Conservation (phyloP, 768 basidiomycete species). For the Phaeolepiota aurea region DNA sequence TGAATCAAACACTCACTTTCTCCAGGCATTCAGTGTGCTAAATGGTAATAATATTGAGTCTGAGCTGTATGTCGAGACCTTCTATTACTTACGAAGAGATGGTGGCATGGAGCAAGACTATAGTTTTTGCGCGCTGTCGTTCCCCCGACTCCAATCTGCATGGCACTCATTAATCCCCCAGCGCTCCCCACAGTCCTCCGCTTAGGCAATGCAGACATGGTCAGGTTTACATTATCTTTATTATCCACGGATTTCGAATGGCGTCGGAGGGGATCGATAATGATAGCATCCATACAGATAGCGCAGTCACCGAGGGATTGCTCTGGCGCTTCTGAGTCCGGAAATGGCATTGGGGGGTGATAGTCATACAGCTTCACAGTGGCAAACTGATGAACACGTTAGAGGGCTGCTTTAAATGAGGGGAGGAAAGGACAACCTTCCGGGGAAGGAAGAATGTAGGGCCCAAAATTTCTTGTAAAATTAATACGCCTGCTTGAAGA, state of each 20-base stretch:
- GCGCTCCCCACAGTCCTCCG: constrained; percentile 17
- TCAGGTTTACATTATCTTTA: constrained; percentile 17
- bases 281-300: constrained; percentile 89
- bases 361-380: constrained; percentile 69
- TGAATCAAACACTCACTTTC: constrained; percentile 33
- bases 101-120: constrained; percentile 83
- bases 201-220: constrained; percentile 6
- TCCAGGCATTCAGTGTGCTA: constrained; percentile 87
- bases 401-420: neutral
- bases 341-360: constrained; percentile 67
- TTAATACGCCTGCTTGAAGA: constrained; percentile 51
- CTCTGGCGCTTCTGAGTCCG: constrained; percentile 69
- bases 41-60: constrained; percentile 1
- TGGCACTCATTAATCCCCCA: constrained; percentile 32
- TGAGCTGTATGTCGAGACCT: too few species aligned
- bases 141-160: constrained; percentile 34
- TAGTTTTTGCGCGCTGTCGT: constrained; percentile 55
- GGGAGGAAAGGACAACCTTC: constrained; percentile 28
- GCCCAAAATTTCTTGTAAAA: constrained; percentile 70
- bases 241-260: constrained; percentile 25
- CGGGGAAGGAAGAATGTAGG: constrained; percentile 79
- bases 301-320: constrained; percentile 80
- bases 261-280: constrained; percentile 34
- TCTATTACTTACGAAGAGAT: constrained; percentile 82
- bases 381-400: constrained; percentile 37